Base-by-base conservation (phyloP, 2,329 filamentous ascomycete genomes). In the Phialophora macrospora region DNA sequence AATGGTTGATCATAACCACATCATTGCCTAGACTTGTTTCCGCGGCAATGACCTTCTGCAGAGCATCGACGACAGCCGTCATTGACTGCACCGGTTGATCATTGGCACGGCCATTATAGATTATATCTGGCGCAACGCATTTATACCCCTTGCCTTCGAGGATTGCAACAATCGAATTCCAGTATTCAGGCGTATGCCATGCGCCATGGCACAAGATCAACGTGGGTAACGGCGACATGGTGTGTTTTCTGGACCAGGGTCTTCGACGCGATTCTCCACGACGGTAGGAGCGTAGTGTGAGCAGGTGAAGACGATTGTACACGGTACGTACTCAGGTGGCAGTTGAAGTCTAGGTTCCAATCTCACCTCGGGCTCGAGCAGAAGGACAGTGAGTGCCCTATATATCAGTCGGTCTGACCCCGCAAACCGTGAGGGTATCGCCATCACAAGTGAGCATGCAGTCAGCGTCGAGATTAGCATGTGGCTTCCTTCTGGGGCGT, bases 1-100 rank as follows among this genome's bases (percentile, higher is more conserved):
- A 68, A 48, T 68, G 65, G 22, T 58, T 62, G 55, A 68, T 26
- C 41, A 68, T n/a, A 22, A 68, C 56, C 17, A 68, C 62, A 44
- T 68, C 58, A 17, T 65, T 60, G 41, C 63, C 65, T 9, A 22
- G 20, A 17, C 17, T 24, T 20, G 34, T 65, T 20, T 68, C 62
- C 6, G 38, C 30, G 17, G 57, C 57, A 30, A 68, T 55, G 28
- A 65, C 44, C 30, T 49, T 28, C 38, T 52, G 49, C 32, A 68
- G 26, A 28, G 49, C 41, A 1, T 55, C 41, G 49, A 68, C 34
- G 34, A 41, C 58, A 3, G 48, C 12, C n/a, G 20, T 51, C 38
- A 66, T 30, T 22, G 65, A 62, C 22, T 51, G 30, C 26, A 62
- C 22, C 4, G 65, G 57, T 34, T 51, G 38, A 1, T 54, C 64